These are phyloP conservation scores for Brettanomyces naardenensis DNA, from an alignment of 805 yeast species.

Conservation along the genomic window DNA sequence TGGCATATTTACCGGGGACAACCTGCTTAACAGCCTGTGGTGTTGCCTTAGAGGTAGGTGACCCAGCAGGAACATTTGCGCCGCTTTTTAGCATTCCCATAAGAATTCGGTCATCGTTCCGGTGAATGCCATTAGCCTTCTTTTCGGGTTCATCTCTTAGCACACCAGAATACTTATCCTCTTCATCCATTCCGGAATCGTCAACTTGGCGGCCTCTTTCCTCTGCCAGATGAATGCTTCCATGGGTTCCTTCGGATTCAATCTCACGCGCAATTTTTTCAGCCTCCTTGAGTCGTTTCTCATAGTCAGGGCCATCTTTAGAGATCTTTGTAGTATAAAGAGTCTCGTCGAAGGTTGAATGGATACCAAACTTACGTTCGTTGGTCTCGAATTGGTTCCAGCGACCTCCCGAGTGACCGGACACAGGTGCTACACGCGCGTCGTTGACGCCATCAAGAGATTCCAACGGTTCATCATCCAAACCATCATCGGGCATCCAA, in stretches of 20 bases:
- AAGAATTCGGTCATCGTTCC: conserved; percentile 2
- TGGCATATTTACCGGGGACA: conserved; percentile 38
- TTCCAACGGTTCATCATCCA: conserved; percentile 12
- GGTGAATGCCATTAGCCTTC: conserved; percentile 8
- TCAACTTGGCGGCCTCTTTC: conserved; percentile 77
- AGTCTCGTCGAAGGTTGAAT: conserved; percentile 76
- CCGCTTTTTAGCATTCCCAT: conserved; percentile 4
- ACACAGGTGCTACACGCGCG: not conserved
- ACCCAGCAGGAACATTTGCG: not conserved
- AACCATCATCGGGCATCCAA: conserved; percentile 70
- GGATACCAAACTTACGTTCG: conserved; percentile 81
- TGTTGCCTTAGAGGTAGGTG: not conserved
- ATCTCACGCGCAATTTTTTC: conserved; percentile 78
- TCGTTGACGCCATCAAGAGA: conserved; percentile 31
- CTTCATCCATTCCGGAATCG: conserved; percentile 88
- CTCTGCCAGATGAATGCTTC: conserved; percentile 79
- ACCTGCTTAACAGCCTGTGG: conserved; percentile 13
- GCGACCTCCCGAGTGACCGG: conserved; percentile 10
- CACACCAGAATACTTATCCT: conserved; percentile 93
- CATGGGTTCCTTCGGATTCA: conserved; percentile 53
- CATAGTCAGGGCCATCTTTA: conserved; percentile 65
- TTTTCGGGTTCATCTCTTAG: conserved; percentile 38
- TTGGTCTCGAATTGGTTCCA: conserved; percentile 98
- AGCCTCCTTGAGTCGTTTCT: conserved; percentile 58
- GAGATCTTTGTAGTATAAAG: conserved; percentile 76